Conservation (phyloP, 192 early-diverging fungal genomes). For the Obelidium mucronatum region DNA sequence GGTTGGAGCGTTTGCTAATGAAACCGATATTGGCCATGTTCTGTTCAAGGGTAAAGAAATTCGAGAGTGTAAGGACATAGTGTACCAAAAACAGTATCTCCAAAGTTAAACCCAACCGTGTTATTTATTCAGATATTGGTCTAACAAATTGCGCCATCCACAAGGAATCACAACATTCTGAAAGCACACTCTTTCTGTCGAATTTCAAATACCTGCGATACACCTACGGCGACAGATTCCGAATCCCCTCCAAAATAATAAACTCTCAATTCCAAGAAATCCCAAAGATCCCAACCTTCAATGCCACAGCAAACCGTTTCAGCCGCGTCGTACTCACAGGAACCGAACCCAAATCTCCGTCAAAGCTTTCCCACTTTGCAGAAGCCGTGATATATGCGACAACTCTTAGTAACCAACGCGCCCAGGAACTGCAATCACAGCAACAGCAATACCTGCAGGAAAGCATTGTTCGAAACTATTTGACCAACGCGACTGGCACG, state of each 20-base stretch:
- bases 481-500: not conserved
- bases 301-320: not conserved
- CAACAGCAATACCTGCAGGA: not conserved
- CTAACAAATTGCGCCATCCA: slow-evolving; percentile 21
- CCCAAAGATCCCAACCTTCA: too few species aligned
- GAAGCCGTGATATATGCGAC: not conserved
- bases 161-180: slow-evolving; percentile 2
- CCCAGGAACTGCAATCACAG: too few species aligned
- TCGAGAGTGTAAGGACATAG: not conserved
- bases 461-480: not conserved
- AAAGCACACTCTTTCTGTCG: slow-evolving; percentile 2
- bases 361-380: not conserved
- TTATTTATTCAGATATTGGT: slow-evolving; percentile 4
- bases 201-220: slow-evolving; percentile 20
- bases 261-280: too few species aligned
- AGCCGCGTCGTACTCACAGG: not conserved
- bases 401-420: not conserved
- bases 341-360: not conserved
- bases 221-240: slow-evolving; percentile 19
- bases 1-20: not conserved
- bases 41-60: slow-evolving; percentile 7
- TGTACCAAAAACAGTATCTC: too few species aligned
- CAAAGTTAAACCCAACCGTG: not conserved
- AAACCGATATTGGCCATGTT: slow-evolving; percentile 3
- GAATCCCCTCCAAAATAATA: not conserved